Evolutionary conservation across 2,329 filamentous ascomycete genomes (phyloP).

Genomic region (Claviceps spartinae): DNA sequence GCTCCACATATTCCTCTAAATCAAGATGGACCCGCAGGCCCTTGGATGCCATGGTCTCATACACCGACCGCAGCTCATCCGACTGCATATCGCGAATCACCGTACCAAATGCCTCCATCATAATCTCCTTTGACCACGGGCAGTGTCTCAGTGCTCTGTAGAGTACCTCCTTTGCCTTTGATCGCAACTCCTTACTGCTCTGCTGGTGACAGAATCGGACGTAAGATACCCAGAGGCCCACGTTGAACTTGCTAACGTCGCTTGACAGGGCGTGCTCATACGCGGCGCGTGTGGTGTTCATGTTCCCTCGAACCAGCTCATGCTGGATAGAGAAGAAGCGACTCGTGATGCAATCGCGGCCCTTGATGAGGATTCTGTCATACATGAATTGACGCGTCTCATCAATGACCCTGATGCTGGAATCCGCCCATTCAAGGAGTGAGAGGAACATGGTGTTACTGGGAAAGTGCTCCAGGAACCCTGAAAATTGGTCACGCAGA

Average conservation of each 20-base stretch:
- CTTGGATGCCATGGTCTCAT: conserved; percentile 33
- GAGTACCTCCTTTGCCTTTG: conserved; percentile 33
- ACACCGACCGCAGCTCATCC: conserved; percentile 34
- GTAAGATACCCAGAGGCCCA: conserved; percentile 36
- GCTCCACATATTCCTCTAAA: conserved; percentile 32
- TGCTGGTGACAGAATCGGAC: conserved; percentile 29
- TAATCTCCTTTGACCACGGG: conserved; percentile 34
- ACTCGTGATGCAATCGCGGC: conserved; percentile 28
- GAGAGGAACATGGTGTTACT: conserved; percentile 63
- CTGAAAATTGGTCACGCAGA: conserved; percentile 46
- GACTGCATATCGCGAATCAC: conserved; percentile 30
- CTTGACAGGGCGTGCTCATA: conserved; percentile 38
- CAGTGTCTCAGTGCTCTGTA: conserved; percentile 34
- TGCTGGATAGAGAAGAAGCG: conserved; percentile 38
- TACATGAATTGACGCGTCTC: conserved; percentile 56
- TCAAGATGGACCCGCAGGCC: conserved; percentile 38
- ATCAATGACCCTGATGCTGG: conserved; percentile 59
- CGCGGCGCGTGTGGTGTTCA: conserved; percentile 34
- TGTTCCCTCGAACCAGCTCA: conserved; percentile 33
- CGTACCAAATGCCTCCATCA: conserved; percentile 38
- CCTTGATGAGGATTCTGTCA: conserved; percentile 30
- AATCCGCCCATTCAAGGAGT: conserved; percentile 61
- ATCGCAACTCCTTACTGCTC: conserved; percentile 21
- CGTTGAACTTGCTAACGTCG: conserved; percentile 24
- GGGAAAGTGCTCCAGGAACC: conserved; percentile 53